Conservation (phyloP, 768 basidiomycete genomes). For the Xerocomellus chrysenteron region DNA sequence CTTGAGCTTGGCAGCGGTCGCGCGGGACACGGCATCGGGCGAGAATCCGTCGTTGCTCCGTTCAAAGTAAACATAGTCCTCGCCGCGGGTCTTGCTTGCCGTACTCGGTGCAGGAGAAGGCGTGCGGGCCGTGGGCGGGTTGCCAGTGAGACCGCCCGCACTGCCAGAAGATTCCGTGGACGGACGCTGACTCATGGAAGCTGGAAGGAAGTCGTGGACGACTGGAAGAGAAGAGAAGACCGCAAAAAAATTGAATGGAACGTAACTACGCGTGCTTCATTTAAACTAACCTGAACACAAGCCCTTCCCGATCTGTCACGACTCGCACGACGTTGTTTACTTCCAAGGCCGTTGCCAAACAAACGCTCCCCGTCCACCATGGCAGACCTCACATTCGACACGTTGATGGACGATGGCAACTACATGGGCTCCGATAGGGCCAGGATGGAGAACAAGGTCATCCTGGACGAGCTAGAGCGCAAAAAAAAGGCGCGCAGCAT, state of each 20-base stretch:
- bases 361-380: constrained; percentile 43
- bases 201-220: constrained; percentile 4
- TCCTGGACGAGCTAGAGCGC: constrained; percentile 94
- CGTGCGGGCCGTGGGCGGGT: constrained; percentile 19
- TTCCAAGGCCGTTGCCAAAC: constrained; percentile 35
- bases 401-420: constrained; percentile 74
- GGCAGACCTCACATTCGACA: constrained; percentile 76
- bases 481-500: constrained; percentile 93
- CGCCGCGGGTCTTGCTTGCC: constrained; percentile 29
- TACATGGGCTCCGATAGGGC: constrained; percentile 74
- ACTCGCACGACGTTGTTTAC: constrained; percentile 27
- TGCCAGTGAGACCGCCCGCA: constrained; percentile 10
- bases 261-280: constrained; percentile 22
- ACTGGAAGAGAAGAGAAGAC: neutral
- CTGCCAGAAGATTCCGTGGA: constrained; percentile 29
- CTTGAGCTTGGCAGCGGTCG: constrained; percentile 93
- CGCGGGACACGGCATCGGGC: constrained; percentile 82
- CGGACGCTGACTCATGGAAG: constrained; percentile 31
- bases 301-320: neutral
- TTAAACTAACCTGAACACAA: neutral
- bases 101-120: constrained; percentile 33
- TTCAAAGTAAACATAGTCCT: constrained; percentile 93
- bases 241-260: constrained; percentile 18
- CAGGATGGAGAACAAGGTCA: constrained; percentile 76
- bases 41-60: constrained; percentile 80